Evolutionary conservation across 192 early-diverging fungal genomes (phyloP).

Genomic region (Coemansia sp.): DNA sequence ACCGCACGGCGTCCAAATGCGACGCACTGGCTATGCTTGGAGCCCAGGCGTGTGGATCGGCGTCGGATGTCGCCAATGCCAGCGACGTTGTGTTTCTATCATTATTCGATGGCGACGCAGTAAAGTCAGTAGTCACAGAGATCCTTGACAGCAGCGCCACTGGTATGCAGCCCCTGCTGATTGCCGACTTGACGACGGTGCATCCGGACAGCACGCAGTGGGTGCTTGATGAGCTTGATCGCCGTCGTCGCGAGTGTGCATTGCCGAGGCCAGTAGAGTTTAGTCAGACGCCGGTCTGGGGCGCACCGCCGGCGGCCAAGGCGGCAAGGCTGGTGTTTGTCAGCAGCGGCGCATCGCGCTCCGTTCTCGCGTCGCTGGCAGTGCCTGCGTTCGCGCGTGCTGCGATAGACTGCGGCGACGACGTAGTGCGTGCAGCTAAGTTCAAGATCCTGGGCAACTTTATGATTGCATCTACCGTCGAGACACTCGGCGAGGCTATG

Average conservation of each 20-base stretch:
- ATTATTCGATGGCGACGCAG: conserved; percentile 65
- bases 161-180: conserved; percentile 28
- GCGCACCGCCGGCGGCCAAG: conserved; percentile 58
- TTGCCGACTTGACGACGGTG: conserved; percentile 68
- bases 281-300: conserved; percentile 62
- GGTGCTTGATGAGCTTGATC: conserved; percentile 25
- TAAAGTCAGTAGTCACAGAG: conserved; percentile 49
- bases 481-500: conserved; percentile 68
- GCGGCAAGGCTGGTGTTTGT: conserved; percentile 62
- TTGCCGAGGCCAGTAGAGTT: conserved; percentile 25
- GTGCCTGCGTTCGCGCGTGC: conserved; percentile 50
- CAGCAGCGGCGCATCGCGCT: conserved; percentile 34
- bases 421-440: conserved; percentile 47
- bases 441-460: conserved; percentile 77
- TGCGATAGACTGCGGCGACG: conserved; percentile 59
- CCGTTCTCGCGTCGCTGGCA: conserved; percentile 17
- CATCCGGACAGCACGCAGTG: conserved; percentile 46
- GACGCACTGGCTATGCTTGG: conserved; percentile 42
- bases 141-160: conserved; percentile 19
- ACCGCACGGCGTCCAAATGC: conserved; percentile 63
- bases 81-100: conserved; percentile 67
- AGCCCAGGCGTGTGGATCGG: conserved; percentile 39
- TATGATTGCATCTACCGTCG: conserved; percentile 61
- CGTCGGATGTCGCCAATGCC: conserved; percentile 40
- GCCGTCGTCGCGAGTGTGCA: conserved; percentile 1